These are phyloP conservation scores for Leccinellum luteum DNA, from an alignment of 768 basidiomycete species.

Conservation along the genomic window DNA sequence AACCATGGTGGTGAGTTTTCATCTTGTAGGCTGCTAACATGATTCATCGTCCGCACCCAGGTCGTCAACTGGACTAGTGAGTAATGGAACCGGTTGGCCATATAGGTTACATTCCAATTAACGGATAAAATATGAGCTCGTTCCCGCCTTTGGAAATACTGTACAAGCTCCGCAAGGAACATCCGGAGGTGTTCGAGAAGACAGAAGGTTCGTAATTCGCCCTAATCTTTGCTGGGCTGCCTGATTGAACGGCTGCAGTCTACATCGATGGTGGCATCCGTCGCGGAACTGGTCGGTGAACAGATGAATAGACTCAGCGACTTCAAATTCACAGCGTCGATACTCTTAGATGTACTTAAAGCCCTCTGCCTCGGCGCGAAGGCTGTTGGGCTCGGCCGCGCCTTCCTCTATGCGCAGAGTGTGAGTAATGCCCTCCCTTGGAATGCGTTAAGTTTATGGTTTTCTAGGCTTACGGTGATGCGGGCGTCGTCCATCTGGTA, in stretches of 20 bases:
- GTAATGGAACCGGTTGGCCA: constrained; percentile 17
- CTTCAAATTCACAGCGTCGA: neutral
- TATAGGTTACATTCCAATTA: neutral
- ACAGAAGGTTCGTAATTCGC: constrained; percentile 51
- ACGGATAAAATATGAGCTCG: constrained; percentile 44
- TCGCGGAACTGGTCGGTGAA: constrained; percentile 67
- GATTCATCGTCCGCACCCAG: constrained; percentile 24
- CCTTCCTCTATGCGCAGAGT: constrained; percentile 85
- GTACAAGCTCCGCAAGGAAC: constrained; percentile 64
- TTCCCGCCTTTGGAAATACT: constrained; percentile 79
- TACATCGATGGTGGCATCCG: constrained; percentile 80
- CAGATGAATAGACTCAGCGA: neutral
- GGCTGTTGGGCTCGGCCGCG: constrained; percentile 82
- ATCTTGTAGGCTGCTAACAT: neutral
- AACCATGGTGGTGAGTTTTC: constrained; percentile 77
- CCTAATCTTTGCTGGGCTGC: neutral
- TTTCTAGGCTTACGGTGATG: constrained; percentile 67
- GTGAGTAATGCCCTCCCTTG: constrained; percentile 38
- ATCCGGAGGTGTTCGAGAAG: constrained; percentile 72
- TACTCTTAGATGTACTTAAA: constrained; percentile 69
- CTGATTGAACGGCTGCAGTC: constrained; percentile 41
- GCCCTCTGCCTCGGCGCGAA: constrained; percentile 86
- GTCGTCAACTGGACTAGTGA: constrained; percentile 81
- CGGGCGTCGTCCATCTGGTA: constrained; percentile 63
- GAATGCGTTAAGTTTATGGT: constrained; percentile 4